Base-by-base conservation (phyloP, 2,329 filamentous ascomycete genomes). In the Aspergillus caelatus region DNA sequence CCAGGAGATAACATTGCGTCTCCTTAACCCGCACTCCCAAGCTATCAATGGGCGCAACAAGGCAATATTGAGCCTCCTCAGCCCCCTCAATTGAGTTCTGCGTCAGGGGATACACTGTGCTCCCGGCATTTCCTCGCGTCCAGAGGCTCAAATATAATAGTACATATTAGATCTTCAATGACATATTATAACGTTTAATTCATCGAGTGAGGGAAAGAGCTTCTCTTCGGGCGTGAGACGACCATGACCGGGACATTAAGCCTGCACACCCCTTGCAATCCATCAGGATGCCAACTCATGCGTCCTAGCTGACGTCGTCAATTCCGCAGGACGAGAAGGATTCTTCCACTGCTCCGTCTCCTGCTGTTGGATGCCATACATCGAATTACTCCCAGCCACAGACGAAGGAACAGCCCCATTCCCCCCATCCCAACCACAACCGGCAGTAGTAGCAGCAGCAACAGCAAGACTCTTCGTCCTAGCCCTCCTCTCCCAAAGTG, bases 271-370 rank as follows among this genome's bases (percentile, higher is more conserved):
- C 30, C 16, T 19, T n/a, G 16, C 4, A n/a, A 54, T 8, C 6
- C 32, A 39, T 39, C 32, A 55, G 32, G 52, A 55, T n/a, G 52
- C n/a, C 52, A 55, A 39, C 32, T 55, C 52, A 39, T 55, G 52
- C 21, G 52, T 55, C 52, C 52, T 55, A 39, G n/a, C 36, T 28
- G 28, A 34, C n/a, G 52, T 39, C 28, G n/a, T 54, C 52, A 54
- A 23, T 14, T 54, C 52, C 52, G 14, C 52, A 11, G 52, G 52
- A n/a, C 19, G 11, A 39, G 48, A 32, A 52, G 48, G 19, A 23
- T 55, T 39, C 32, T 55, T 55, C 52, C 52, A 36, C 32, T 39
- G 34, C 52, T 26, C 32, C 52, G 21, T 36, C 34, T 55, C 48
- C 19, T 32, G 28, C 48, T 34, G 48, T 16, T 52, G 48, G 5